A percentile compares a stretch with the other conserved stretches of the same genome.
phyloP scores from a whole-genome alignment of 352 stramenopile species.

The Pythium coloratum region DNA sequence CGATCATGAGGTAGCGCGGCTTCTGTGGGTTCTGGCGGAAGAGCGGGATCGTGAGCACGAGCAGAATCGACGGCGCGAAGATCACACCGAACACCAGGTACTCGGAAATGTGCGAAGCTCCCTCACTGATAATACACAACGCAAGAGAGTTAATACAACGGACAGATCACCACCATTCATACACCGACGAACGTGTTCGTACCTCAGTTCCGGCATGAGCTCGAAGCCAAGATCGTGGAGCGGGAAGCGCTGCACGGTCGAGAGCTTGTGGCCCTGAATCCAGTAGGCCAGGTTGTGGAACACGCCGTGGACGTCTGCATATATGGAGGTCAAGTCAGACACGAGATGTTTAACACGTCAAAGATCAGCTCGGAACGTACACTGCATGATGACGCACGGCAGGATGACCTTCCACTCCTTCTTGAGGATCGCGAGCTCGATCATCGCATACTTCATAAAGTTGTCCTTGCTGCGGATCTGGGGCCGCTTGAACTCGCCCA shows the following conservation, averaged over 20 bases:
- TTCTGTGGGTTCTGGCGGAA: conserved; percentile 62
- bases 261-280: conserved; percentile 70
- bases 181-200: conserved; percentile 7
- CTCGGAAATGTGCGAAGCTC: conserved; percentile 55
- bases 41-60: conserved; percentile 64
- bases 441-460: conserved; percentile 63
- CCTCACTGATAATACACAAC: conserved; percentile 23
- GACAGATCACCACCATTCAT: not conserved
- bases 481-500: conserved; percentile 31
- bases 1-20: conserved; percentile 76
- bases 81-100: conserved; percentile 75
- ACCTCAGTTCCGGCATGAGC: conserved; percentile 71
- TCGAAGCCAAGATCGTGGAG: conserved; percentile 79
- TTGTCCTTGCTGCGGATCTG: conserved; percentile 55
- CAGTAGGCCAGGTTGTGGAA: conserved; percentile 90
- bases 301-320: conserved; percentile 66
- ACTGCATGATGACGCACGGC: conserved; percentile 83
- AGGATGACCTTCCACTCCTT: conserved; percentile 76
- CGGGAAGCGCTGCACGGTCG: conserved; percentile 62
- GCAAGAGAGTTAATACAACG: conserved; percentile 2
- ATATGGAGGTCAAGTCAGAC: not conserved
- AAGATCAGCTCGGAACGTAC: conserved; percentile 34
- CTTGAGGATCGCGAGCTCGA: conserved; percentile 58
- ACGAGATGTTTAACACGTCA: not conserved
- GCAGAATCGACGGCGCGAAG: conserved; percentile 70